A percentile compares a stretch with the other conserved stretches of the same genome.
Conservation (phyloP, 768 basidiomycete genomes). For the Termitomyces eurrhizus region DNA sequence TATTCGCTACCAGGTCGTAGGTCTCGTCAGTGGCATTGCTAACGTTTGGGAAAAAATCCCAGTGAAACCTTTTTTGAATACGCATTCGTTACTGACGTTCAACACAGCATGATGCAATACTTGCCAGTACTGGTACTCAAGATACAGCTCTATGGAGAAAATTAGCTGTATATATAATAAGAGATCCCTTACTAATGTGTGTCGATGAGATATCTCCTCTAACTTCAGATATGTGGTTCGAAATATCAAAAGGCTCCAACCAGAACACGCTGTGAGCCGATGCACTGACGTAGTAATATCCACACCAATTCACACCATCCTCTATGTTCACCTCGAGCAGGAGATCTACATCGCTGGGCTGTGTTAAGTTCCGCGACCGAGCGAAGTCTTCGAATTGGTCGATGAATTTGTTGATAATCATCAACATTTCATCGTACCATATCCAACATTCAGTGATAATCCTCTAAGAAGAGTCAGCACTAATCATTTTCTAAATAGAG, state of each 20-base stretch:
- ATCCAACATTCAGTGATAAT: slow-evolving; percentile 8
- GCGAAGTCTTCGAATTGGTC: not conserved
- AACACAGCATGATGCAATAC: not conserved
- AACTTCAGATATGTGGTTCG: not conserved
- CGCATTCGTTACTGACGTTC: not conserved
- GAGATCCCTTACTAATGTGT: slow-evolving; percentile 1
- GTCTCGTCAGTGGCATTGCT: not conserved
- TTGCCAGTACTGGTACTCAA: slow-evolving; percentile 13
- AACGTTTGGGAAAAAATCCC: slow-evolving; percentile 2
- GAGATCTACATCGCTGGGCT: not conserved
- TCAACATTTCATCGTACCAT: not conserved
- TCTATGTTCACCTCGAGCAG: not conserved
- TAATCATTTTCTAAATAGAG: not conserved
- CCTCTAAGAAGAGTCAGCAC: not conserved
- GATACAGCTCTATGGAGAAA: slow-evolving; percentile 2
- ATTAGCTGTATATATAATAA: not conserved
- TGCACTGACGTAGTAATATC: slow-evolving; percentile 1
- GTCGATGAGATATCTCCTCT: not conserved
- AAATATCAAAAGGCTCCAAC: slow-evolving; percentile 5
- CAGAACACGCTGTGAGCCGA: slow-evolving; percentile 3
- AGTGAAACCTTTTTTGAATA: slow-evolving; percentile 4
- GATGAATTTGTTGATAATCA: not conserved
- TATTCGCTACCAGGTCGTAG: slow-evolving; percentile 4
- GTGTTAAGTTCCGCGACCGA: not conserved
- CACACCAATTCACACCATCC: not conserved